Conservation (phyloP, 306 rosid genomes). For the Phaseolus lunatus region DNA sequence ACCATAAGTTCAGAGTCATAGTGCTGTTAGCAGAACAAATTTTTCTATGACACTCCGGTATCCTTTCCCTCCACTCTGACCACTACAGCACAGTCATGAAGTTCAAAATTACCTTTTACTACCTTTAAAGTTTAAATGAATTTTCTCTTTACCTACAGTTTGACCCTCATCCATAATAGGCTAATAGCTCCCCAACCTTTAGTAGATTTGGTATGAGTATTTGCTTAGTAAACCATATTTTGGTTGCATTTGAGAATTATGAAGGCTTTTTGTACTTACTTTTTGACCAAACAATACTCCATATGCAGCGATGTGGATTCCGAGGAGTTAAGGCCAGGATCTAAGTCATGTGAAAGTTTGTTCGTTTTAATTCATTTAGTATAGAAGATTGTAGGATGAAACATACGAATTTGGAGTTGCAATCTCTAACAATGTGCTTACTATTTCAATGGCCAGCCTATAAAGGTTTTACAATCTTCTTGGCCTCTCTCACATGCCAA, state of each 20-base stretch:
- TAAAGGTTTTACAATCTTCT: neutral
- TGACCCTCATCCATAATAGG: neutral
- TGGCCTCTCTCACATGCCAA: neutral
- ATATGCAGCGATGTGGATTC: neutral
- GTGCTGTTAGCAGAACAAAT: slow-evolving; percentile 11
- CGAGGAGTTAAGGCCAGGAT: slow-evolving; percentile 16
- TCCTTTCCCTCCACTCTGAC: slow-evolving; percentile 32
- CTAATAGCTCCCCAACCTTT: neutral
- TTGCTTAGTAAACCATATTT: slow-evolving; percentile 18
- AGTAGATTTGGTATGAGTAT: slow-evolving; percentile 14
- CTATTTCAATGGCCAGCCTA: neutral
- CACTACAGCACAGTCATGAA: slow-evolving; percentile 23
- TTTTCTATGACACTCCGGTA: slow-evolving; percentile 8
- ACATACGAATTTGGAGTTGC: neutral
- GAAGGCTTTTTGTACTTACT: slow-evolving; percentile 13
- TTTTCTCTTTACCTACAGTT: neutral
- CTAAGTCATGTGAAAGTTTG: neutral
- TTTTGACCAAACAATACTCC: slow-evolving; percentile 1
- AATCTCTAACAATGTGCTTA: neutral
- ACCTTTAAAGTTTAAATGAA: slow-evolving; percentile 1
- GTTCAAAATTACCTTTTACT: slow-evolving; percentile 19
- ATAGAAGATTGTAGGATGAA: neutral
- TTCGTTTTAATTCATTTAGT: slow-evolving; percentile 3
- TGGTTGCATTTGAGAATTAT: neutral
- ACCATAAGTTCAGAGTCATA: slow-evolving; percentile 26